Evolutionary conservation across 2,329 filamentous ascomycete genomes (phyloP), one percentile per base, ranked within the genome.

Genomic region (Penicillium sp.): DNA sequence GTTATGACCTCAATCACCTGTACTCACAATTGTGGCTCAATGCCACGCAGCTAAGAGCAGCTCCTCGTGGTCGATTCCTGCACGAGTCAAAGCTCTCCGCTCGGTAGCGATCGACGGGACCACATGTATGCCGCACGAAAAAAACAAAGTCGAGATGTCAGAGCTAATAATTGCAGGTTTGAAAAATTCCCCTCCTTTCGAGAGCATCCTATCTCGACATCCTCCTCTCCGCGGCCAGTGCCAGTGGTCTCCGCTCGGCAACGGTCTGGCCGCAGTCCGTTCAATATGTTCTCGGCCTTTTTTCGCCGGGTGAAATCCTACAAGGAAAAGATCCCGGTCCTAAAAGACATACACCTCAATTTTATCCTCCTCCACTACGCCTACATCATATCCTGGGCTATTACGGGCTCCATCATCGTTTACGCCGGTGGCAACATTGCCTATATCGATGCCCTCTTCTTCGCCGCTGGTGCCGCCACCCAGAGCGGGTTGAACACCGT

Each of bases 391-490:
- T 79, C 82, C 57, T 84, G 89, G 72, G 80, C 83, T 5, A 78
- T 99, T 2, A 49, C 92, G 45, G 86, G 85, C 16, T 96, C 92
- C 0, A 77, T 97, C 60, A 79, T 96, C 48, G 72, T 99, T 18
- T 97, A 85, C 64, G 83, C 82, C 18, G 78, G 77, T 4, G 83
- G 84, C 27, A 75, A 84, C 16, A 71, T 97, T 55, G 59, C 73
- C 2, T 99, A 96, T 67, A 89, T 94, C 64, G 92, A 99, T 78
- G 87, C 91, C 3, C 82, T 99, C 16, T 90, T 96, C 79, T 90
- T 97, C 65, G 84, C 88, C n/a, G 86, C 85, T 51, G 93, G 94
- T 48, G 80, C 89, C 54, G 88, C 91, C 59, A 97, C 93, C 0
- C 94, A 99, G 74, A 95, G 91, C 60, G 94, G 94, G 1, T 78